Evolutionary conservation across 495 filamentous ascomycete genomes (phyloP).

Genomic region (Bacidia gigantensis): DNA sequence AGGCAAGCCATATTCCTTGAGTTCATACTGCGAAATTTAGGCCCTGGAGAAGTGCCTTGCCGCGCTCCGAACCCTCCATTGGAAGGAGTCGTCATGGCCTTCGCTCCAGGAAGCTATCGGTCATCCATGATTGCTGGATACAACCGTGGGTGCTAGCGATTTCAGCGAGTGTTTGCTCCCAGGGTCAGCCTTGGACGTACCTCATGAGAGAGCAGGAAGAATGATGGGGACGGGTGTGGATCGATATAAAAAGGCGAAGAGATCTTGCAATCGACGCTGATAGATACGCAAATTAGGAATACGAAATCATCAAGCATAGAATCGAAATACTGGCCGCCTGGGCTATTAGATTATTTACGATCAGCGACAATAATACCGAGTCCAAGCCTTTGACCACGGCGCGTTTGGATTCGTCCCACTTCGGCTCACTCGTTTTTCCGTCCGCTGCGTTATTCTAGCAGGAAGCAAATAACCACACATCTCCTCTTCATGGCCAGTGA

Average conservation of each 20-base stretch:
- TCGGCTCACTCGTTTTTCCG: too few relatives aligned
- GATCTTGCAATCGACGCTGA: background rate
- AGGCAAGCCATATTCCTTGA: background rate
- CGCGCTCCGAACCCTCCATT: slow-evolving; percentile 14
- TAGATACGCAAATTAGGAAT: background rate
- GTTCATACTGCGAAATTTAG: slow-evolving; percentile 46
- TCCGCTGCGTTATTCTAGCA: too few relatives aligned
- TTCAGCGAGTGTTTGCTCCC: background rate
- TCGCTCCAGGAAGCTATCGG: slow-evolving; percentile 4
- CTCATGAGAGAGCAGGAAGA: background rate
- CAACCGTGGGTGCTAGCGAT: background rate
- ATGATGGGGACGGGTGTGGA: background rate
- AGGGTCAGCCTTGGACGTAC: background rate
- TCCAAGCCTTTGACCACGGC: background rate
- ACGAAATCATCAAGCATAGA: background rate
- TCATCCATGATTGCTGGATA: slow-evolving; percentile 9
- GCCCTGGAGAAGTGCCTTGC: slow-evolving; percentile 42
- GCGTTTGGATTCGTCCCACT: background rate
- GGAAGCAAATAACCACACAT: too few relatives aligned
- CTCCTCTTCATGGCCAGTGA: too few relatives aligned
- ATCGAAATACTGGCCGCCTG: background rate
- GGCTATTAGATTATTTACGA: background rate
- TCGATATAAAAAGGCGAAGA: background rate
- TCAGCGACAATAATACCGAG: background rate
- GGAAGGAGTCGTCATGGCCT: slow-evolving; percentile 9